Evolutionary conservation across 164 flowering plant species (phyloP).

Genomic region (Berberis thunbergii): DNA sequence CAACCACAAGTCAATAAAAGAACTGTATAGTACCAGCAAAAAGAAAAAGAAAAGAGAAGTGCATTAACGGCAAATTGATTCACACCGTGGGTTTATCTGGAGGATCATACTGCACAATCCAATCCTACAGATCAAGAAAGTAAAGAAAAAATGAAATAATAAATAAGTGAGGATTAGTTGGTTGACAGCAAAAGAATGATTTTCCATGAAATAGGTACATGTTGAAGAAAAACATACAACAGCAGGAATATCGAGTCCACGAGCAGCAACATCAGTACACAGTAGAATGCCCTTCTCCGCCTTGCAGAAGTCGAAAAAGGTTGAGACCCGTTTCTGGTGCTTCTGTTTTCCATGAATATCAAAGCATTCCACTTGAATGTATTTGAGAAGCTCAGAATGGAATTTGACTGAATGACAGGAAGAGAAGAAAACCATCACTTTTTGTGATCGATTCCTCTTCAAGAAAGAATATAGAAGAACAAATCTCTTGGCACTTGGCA

Average conservation of each 20-base stretch:
- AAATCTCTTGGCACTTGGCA: constrained; percentile 77
- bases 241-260: constrained; percentile 89
- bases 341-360: constrained; percentile 94
- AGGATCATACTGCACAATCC: constrained; percentile 96
- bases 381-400: constrained; percentile 80
- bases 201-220: neutral
- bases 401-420: constrained; percentile 89
- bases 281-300: constrained; percentile 78
- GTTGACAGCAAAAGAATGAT: neutral
- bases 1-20: neutral
- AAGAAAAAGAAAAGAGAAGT: neutral
- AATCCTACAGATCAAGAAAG: constrained; percentile 47
- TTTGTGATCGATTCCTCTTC: constrained; percentile 74
- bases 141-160: neutral
- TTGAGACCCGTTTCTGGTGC: constrained; percentile 73
- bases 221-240: constrained; percentile 45
- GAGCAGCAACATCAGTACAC: constrained; percentile 97
- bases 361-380: constrained; percentile 57
- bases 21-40: neutral
- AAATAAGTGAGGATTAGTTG: neutral
- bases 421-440: constrained; percentile 97
- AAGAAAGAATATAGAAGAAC: constrained; percentile 72
- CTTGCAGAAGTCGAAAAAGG: constrained; percentile 79
- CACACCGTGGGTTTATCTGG: constrained; percentile 96
- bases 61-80: neutral